Evolutionary conservation across 768 basidiomycete species (phyloP).

Genomic region (Auricularia sp.): DNA sequence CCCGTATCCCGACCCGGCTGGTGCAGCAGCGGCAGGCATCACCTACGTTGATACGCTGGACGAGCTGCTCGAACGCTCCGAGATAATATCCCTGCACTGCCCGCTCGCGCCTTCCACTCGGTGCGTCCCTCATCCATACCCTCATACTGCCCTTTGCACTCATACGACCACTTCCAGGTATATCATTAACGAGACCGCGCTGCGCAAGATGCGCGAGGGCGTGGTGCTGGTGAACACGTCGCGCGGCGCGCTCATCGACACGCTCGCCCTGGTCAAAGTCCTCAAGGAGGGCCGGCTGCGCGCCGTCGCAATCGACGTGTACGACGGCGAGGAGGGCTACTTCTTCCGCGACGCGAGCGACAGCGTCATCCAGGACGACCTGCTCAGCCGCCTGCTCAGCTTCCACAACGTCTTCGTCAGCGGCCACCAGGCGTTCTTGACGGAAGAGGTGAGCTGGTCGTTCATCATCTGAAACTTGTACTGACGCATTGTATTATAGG

Average conservation of each 20-base stretch:
- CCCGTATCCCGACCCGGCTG: slow-evolving; percentile 11
- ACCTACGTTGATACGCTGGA: slow-evolving; percentile 16
- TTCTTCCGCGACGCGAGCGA: slow-evolving; percentile 13
- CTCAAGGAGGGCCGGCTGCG: slow-evolving; percentile 11
- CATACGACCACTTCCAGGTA: background rate
- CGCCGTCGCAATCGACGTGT: slow-evolving; percentile 15
- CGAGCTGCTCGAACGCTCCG: slow-evolving; percentile 16
- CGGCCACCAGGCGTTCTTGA: slow-evolving; percentile 14
- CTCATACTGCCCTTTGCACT: no score
- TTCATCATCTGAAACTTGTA: background rate
- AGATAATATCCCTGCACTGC: slow-evolving; percentile 26
- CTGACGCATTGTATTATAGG: background rate
- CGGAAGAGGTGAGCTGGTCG: slow-evolving; percentile 8
- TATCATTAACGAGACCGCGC: slow-evolving; percentile 16
- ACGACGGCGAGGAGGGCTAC: slow-evolving; percentile 13
- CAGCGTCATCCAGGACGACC: slow-evolving; percentile 13
- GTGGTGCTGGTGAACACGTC: slow-evolving; percentile 25
- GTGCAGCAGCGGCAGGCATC: slow-evolving; percentile 7
- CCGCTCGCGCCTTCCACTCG: slow-evolving; percentile 19
- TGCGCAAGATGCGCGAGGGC: slow-evolving; percentile 17
- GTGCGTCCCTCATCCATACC: background rate
- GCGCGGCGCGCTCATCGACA: slow-evolving; percentile 20
- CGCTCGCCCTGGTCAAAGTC: slow-evolving; percentile 12
- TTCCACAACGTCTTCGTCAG: slow-evolving; percentile 14
- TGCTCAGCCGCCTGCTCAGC: slow-evolving; percentile 11